Evolutionary conservation across 106 monocot genomes (phyloP), one percentile per base, ranked within the genome.

Genomic region (Dioscorea dumetorum): DNA sequence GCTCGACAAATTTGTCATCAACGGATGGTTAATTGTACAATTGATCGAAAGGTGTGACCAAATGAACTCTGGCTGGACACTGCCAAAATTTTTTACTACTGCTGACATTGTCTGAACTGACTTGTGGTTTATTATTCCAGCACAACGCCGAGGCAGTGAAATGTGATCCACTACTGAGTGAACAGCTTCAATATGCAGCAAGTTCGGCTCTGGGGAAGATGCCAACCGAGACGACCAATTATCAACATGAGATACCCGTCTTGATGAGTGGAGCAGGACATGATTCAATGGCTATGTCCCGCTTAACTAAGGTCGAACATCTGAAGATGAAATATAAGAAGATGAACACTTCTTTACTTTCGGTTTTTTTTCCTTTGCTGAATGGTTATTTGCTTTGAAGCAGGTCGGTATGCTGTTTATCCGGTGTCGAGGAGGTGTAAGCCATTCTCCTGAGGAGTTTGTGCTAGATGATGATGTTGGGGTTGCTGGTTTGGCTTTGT

Each of bases 261-360:
- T 58, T 97, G 53, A 97, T 97, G 89, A 97, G 97, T 48, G 97
- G 97, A 17, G 97, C 97, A 28, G 97, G 97, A 31, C 97, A 97
- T 63, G 97, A 97, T 74, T 75, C 78, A 28, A 83, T 79, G 78
- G 75, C 75, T 2, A 75, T 79, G 71, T 71, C 78, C 18, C 79
- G 72, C 61, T 72, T 79, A 23, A 76, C 78, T 24, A 78, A 72
- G 78, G 83, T 78, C 14, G 20, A 57, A 71, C 61, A 57, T 34
- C 9, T 17, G 7, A n/a, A 23, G 60, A 0, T 24, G 2, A 60
- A 60, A 21, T 1, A 24, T 24, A 60, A 60, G 0, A 13, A 56
- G 54, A 18, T 16, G 54, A 4, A 4, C 19, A 13, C 5, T 56
- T 56, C 2, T 56, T 56, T 56, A 2, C 19, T 56, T 56, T 19